Base-by-base conservation (phyloP, 2,329 filamentous ascomycete species). In the Cladosporium velox region DNA sequence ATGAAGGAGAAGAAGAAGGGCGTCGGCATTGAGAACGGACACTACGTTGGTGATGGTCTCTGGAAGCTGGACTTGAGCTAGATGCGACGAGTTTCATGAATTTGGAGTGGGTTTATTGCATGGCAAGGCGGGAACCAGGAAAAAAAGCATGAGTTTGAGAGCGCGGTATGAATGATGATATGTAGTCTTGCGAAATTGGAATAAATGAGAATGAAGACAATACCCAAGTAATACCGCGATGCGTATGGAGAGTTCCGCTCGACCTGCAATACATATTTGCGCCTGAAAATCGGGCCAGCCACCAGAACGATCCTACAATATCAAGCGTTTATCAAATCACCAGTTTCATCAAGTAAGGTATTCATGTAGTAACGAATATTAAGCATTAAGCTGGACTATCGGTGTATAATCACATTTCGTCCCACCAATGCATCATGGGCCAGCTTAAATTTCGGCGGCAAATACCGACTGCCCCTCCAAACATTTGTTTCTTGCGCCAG, bases 1-100 rank as follows among this genome's bases (percentile, higher is more conserved):
- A 93, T 97, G 77, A 97, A 95, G 86, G 89, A 88, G 71, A 94
- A 94, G 82, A 93, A 92, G 71, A 98, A 98, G 82, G 95, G 95
- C 0, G 91, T 93, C 6, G 95, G 93, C 18, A 91, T 98, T 71
- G 94, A 98, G 82, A 90, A 93, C 68, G 92, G 92, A 35, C 95
- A 99, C 85, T 98, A 90, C 81, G 78, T 98, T 64, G 95, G 95
- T 0, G 95, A 99, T 83, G 95, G 94, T 21, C 81, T 99, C 72
- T 99, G 95, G 95, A 91, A 85, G 72, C 77, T 96, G 77, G 79
- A 80, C 68, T 77, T 87, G 72, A 83, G 85, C 78, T 87, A 64
- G 49, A 49, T 52, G 51, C 14, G 57, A 32, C 32, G 21, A 5
- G 5, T 44, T n/a, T 30, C 18, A 59, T 59, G 26, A 59, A 12